phyloP scores from a whole-genome alignment of 2,329 filamentous ascomycete species.

The Xylaria sp. region DNA sequence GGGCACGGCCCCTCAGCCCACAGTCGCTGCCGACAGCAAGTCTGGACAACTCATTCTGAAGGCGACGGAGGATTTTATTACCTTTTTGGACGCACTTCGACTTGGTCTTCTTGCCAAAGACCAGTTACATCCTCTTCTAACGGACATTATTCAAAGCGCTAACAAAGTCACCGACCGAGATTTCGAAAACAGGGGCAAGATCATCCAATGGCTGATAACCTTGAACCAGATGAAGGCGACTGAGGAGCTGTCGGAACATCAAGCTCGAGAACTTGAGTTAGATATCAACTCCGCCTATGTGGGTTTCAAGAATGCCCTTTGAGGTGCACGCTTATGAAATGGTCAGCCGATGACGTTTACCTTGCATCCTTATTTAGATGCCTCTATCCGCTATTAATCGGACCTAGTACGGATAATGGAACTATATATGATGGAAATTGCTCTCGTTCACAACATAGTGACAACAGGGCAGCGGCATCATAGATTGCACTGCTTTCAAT shows the following conservation, averaged over 20 bases:
- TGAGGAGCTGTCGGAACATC: slow-evolving; percentile 87
- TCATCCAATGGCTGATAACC: slow-evolving; percentile 97
- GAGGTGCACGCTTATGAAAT: not conserved
- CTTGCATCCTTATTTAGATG: not conserved
- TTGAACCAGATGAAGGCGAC: slow-evolving; percentile 98
- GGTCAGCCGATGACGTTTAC: not conserved
- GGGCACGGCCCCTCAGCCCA: slow-evolving; percentile 57
- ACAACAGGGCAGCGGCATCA: not conserved
- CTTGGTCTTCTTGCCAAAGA: slow-evolving; percentile 94
- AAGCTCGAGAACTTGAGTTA: slow-evolving; percentile 88
- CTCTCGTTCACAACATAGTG: not conserved
- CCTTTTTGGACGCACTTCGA: slow-evolving; percentile 93
- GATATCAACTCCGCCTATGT: slow-evolving; percentile 96
- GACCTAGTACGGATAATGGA: not conserved
- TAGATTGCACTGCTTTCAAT: slow-evolving; percentile 10
- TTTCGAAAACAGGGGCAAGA: slow-evolving; percentile 95
- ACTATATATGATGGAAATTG: slow-evolving; percentile 5
- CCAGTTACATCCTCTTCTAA: slow-evolving; percentile 92
- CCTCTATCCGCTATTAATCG: not conserved
- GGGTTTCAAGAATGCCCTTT: slow-evolving; percentile 85
- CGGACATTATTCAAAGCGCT: slow-evolving; percentile 95
- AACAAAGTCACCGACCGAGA: slow-evolving; percentile 97
- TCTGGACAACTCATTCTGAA: slow-evolving; percentile 80
- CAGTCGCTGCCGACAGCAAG: slow-evolving; percentile 57
- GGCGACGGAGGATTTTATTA: slow-evolving; percentile 98